A percentile compares a stretch with the other conserved stretches of the same genome.
Conservation (phyloP, 148 eudicot species). For the Spergularia bocconei region DNA sequence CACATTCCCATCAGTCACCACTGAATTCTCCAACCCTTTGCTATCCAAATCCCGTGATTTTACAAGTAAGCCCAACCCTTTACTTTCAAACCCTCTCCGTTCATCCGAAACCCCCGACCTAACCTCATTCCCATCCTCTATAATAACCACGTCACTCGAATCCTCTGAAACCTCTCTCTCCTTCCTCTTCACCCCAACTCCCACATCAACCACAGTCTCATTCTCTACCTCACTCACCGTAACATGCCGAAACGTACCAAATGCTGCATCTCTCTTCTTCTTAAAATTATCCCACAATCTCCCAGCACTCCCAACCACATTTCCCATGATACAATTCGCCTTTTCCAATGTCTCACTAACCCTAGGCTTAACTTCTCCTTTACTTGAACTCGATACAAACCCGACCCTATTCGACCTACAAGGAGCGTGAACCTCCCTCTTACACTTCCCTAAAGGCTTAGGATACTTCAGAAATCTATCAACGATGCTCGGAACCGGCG, state of each 20-base stretch:
- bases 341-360: slow-evolving; percentile 5
- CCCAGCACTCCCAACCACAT: slow-evolving; percentile 2
- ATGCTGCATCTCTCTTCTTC: slow-evolving; percentile 22
- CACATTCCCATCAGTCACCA: slow-evolving; percentile 33
- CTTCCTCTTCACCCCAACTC: slow-evolving; percentile 21
- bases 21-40: slow-evolving; percentile 26
- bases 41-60: slow-evolving; percentile 24
- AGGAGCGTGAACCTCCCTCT: slow-evolving; percentile 73
- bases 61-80: slow-evolving; percentile 12
- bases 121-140: slow-evolving; percentile 33
- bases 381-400: slow-evolving; percentile 23
- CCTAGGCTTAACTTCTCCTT: slow-evolving; percentile 12
- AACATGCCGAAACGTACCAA: slow-evolving; percentile 24
- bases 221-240: slow-evolving; percentile 19
- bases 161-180: slow-evolving; percentile 35
- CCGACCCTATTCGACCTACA: slow-evolving; percentile 31
- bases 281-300: not conserved
- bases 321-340: slow-evolving; percentile 38
- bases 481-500: slow-evolving; percentile 22
- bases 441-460: slow-evolving; percentile 28
- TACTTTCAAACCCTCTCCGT: slow-evolving; percentile 17
- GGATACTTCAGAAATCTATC: slow-evolving; percentile 52
- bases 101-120: slow-evolving; percentile 30
- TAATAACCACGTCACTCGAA: slow-evolving; percentile 41
- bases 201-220: slow-evolving; percentile 38